Base-by-base conservation (phyloP, 78 protist genomes). In the Polysphondylium violaceum region DNA sequence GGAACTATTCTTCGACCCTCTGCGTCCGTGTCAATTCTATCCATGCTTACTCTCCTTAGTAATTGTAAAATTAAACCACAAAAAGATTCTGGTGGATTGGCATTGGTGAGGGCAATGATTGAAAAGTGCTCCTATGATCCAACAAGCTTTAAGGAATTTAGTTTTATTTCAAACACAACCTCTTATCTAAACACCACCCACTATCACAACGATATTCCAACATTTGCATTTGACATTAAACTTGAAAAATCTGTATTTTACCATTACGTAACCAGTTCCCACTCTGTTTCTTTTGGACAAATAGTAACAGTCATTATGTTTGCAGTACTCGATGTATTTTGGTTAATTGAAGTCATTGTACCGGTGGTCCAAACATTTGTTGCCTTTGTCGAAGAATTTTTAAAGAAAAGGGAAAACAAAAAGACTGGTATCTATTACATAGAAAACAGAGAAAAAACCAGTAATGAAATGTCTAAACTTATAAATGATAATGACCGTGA, bases 101-200 rank as follows among this genome's bases (percentile, higher is more conserved):
- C 91, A n/a, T 33, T 83, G 2, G 76, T 83, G 2, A 53, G 91
- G 44, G 81, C 91, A 58, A 83, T 83, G 91, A 74, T 71, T 29
- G 91, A 83, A 41, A 67, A 33, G 17, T 83, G 91, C 59, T 21
- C 25, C 9, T 83, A 68, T 27, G 73, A 83, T 44, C 2, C 27
- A 41, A 55, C 51, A 25, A 55, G 71, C 3, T 83, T 58, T 44
- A 83, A 83, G 40, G 91, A 83, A 7, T 83, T 55, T 33, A 58
- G 74, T 33, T 65, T 63, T 3, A 69, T 69, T 44, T 83, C 91
- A 36, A 83, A 83, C 33, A 16, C 79, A 2, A 69, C 91, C 0
- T 53, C 79, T 0, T 83, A 69, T 83, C 6, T 83, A 23, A 12
- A 41, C 35, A 33, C 77, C 0, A 23, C 21, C 16, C 65, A 68